A percentile compares a stretch with the other conserved stretches of the same genome.
phyloP scores from a whole-genome alignment of 345 rosid species.

The Excoecaria agallocha region DNA sequence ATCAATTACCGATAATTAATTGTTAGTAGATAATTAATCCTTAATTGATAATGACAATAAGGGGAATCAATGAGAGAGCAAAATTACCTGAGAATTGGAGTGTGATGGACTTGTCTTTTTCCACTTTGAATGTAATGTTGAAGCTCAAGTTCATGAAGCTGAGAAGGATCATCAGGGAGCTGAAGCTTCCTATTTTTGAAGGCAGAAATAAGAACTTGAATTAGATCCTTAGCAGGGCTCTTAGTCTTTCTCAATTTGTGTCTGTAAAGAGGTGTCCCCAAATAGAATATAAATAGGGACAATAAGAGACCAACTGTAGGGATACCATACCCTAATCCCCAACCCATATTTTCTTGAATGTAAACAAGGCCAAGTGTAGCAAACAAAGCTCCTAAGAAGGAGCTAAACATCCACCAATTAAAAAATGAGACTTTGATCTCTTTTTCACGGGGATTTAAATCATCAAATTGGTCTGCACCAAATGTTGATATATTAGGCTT shows the following conservation, averaged over 20 bases:
- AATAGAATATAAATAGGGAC: conserved; percentile 64
- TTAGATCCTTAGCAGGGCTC: conserved; percentile 60
- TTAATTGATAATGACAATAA: not conserved
- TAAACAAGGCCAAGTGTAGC: conserved; percentile 83
- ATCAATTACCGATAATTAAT: too few relatives aligned
- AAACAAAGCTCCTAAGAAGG: conserved; percentile 68
- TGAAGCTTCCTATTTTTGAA: conserved; percentile 54
- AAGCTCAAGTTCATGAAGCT: conserved; percentile 60
- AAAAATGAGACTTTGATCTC: conserved; percentile 77
- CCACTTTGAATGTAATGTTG: conserved; percentile 55
- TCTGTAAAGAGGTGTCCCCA: conserved; percentile 80
- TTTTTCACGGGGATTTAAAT: conserved; percentile 51
- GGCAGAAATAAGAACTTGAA: conserved; percentile 55
- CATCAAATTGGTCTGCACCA: conserved; percentile 96
- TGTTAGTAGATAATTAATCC: too few relatives aligned
- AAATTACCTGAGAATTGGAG: conserved; percentile 56
- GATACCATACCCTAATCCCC: conserved; percentile 88
- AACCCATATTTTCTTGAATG: conserved; percentile 82
- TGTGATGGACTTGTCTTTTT: conserved; percentile 62
- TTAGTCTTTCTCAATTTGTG: conserved; percentile 60
- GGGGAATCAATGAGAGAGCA: not conserved
- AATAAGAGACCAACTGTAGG: conserved; percentile 70
- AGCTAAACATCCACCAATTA: conserved; percentile 97
- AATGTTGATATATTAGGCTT: conserved; percentile 93
- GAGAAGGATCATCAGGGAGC: conserved; percentile 44